Evolutionary conservation across 106 monocot genomes (phyloP), one percentile per base, ranked within the genome.

Genomic region (Phalaenopsis aphrodite): DNA sequence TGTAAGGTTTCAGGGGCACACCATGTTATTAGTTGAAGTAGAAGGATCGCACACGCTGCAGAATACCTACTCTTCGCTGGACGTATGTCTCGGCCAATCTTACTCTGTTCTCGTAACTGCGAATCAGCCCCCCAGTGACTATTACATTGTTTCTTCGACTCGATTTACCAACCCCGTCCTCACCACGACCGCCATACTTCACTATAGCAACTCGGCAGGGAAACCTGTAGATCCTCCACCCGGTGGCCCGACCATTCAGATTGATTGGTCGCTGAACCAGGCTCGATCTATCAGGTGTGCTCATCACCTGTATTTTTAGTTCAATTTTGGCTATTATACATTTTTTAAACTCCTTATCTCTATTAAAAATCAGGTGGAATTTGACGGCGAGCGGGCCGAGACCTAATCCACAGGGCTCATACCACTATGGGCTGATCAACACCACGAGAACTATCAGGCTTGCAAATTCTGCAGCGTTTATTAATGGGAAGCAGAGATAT

Each of bases 351-450:
- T 52, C 10, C 0, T 52, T 52, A 9, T 7, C 2, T 52, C 52
- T 52, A 21, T 42, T 21, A 49, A 39, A 79, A 84, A 74, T 42
- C 87, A 89, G 92, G 78, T 90, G 89, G 92, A 93, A 93, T 75
- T 79, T 92, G 77, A 89, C 92, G 15, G 89, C 92, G 15, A 92
- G 89, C 55, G 92, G 88, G 36, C 88, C 92, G 15, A 84, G 92
- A 15, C 92, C 92, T 1, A 92, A 92, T 58, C 92, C 92, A 3
- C 92, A 92, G 75, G 92, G 92, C 23, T 89, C 89, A 42, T 92
- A 92, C 67, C 92, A 92, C 79, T 92, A 92, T 64, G 92, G 92
- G 55, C 64, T 92, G 82, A 77, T 92, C 65, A 92, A 86, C 48
- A 84, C 92, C 3, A 64, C 78, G 0, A 73, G 89, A n/a, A 92